Percentiles rank a stretch among this genome's conserved stretches.
These are phyloP conservation scores for Cladophialophora psammophila DNA, from an alignment of 2,329 filamentous ascomycete species.

Conservation along the genomic window DNA sequence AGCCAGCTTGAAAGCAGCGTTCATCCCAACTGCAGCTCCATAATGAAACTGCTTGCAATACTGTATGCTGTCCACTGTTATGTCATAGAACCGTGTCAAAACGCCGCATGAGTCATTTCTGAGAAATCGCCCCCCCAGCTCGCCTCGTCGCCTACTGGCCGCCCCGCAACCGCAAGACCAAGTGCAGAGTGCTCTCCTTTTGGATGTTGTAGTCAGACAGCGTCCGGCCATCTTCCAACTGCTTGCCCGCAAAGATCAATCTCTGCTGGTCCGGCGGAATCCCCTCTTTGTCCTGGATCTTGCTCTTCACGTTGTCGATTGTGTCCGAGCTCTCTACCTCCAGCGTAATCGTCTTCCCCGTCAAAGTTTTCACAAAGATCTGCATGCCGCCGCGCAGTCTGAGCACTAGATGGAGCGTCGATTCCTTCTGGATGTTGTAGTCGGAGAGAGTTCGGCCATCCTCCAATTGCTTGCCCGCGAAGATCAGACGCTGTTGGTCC, in stretches of 20 bases:
- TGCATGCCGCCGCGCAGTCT: conserved; percentile 84
- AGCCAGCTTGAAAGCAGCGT: neutral
- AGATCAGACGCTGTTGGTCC: conserved; percentile 92
- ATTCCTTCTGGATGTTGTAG: conserved; percentile 97
- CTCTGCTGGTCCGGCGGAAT: conserved; percentile 75
- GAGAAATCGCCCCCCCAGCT: neutral
- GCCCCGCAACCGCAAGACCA: conserved; percentile 68
- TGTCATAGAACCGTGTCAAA: conserved; percentile 10
- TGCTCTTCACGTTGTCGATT: conserved; percentile 74
- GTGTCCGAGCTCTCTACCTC: conserved; percentile 74
- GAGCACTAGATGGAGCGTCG: conserved; percentile 80
- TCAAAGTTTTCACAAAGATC: conserved; percentile 85
- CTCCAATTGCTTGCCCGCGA: conserved; percentile 91
- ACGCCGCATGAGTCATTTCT: conserved; percentile 20
- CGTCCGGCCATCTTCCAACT: conserved; percentile 61
- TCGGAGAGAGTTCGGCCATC: conserved; percentile 90
- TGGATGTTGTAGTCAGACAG: conserved; percentile 63
- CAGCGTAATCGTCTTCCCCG: conserved; percentile 74
- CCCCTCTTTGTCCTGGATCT: conserved; percentile 84
- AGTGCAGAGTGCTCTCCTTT: conserved; percentile 70
- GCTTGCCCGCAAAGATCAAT: conserved; percentile 74
- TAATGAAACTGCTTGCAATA: conserved; percentile 16
- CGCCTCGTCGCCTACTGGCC: conserved; percentile 44
- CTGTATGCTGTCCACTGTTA: conserved; percentile 10
- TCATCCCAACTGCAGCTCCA: neutral